Conservation (phyloP, 306 rosid genomes). For the Prunus armeniaca region DNA sequence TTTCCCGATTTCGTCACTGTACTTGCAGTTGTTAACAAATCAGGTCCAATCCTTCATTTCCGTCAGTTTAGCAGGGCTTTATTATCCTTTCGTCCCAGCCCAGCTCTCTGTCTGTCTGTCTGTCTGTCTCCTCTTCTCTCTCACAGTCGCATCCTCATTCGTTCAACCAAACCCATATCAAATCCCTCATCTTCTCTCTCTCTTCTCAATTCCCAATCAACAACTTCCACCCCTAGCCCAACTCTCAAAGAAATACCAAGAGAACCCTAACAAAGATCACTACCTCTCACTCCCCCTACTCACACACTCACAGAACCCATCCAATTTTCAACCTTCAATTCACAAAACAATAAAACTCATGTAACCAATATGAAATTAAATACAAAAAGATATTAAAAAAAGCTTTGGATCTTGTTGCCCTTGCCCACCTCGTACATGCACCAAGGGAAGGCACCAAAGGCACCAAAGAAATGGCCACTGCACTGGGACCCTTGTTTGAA, state of each 20-base stretch:
- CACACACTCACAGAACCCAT: neutral
- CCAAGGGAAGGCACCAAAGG: slow-evolving; percentile 85
- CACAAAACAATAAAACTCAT: neutral
- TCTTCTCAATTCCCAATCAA: too few species aligned
- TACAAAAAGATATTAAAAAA: neutral
- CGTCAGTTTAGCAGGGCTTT: too few species aligned
- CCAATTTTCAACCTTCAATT: neutral
- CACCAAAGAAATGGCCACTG: slow-evolving; percentile 68
- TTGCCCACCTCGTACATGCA: slow-evolving; percentile 98
- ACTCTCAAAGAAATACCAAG: neutral
- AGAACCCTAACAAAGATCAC: neutral
- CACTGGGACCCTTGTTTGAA: slow-evolving; percentile 71
- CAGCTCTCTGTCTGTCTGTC: too few species aligned
- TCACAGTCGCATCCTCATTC: too few species aligned
- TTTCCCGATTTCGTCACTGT: too few species aligned
- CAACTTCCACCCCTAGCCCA: too few species aligned
- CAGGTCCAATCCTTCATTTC: too few species aligned
- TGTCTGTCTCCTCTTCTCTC: rapidly evolving
- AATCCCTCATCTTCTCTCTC: too few species aligned
- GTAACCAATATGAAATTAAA: neutral
- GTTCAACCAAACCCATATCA: too few species aligned
- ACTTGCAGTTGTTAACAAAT: too few species aligned
- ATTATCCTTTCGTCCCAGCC: too few species aligned
- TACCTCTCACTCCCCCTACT: neutral
- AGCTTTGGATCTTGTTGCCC: slow-evolving; percentile 68